Evolutionary conservation across 225 moss, liverwort and hornwort species (phyloP).

Genomic region (Sphagnum tenellum): DNA sequence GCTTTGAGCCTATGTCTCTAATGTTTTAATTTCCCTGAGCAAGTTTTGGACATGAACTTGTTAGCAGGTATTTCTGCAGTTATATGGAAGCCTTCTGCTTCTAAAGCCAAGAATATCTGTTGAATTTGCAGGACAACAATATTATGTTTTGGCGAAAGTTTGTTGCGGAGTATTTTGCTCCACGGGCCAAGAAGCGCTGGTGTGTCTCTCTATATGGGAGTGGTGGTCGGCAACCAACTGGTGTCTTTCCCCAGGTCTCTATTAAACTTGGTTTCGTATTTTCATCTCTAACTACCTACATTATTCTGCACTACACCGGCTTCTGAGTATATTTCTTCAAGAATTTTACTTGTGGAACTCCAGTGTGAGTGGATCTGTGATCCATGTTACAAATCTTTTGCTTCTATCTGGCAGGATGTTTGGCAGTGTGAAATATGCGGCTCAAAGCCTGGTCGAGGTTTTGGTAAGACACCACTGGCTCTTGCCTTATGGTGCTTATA

Average conservation of each 20-base stretch:
- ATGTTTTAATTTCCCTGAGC: too few relatives aligned
- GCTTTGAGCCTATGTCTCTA: too few relatives aligned
- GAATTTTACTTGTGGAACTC: too few relatives aligned
- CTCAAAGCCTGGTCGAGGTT: slow-evolving; percentile 43
- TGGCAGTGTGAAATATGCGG: slow-evolving; percentile 65
- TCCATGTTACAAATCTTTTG: not conserved
- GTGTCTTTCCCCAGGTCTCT: slow-evolving; percentile 89
- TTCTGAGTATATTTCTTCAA: too few relatives aligned
- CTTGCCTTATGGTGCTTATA: not conserved
- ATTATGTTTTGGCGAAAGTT: slow-evolving; percentile 95
- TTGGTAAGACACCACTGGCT: slow-evolving; percentile 26
- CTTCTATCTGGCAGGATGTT: slow-evolving; percentile 25
- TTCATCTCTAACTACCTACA: not conserved
- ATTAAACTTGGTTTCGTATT: not conserved
- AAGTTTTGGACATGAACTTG: too few relatives aligned
- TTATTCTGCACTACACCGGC: not conserved
- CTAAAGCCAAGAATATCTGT: too few relatives aligned
- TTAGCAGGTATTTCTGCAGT: too few relatives aligned
- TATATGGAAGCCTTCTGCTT: too few relatives aligned
- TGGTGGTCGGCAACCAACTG: slow-evolving; percentile 97
- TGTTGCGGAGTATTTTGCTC: slow-evolving; percentile 80
- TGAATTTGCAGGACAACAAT: slow-evolving; percentile 71
- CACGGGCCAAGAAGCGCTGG: slow-evolving; percentile 94
- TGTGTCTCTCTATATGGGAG: slow-evolving; percentile 93
- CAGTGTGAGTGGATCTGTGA: too few relatives aligned